Evolutionary conservation across 495 filamentous ascomycete genomes (phyloP), one percentile per base, ranked within the genome.

Genomic region (Trichoderma reesei): DNA sequence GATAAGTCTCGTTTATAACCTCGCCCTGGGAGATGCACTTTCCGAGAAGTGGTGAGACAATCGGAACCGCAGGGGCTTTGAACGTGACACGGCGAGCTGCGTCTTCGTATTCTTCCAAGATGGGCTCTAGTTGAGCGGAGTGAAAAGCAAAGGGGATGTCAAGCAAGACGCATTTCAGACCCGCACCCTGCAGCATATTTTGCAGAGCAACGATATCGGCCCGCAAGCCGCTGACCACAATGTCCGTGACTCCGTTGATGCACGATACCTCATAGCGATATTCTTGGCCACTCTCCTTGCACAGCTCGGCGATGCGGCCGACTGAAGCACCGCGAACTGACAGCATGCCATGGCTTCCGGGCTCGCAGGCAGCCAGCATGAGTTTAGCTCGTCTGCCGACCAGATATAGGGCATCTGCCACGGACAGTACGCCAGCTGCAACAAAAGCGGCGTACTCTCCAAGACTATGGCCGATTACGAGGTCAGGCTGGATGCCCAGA

Each of bases 401-500:
- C 7, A 96, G 80, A 68, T 87, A 90, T 68, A 96, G 85, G 38
- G 88, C 86, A 69, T 96, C 91, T 65, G 83, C 85, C 34, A 84
- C 87, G 8, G 87, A 89, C 10, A 96, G 74, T 13, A 96, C 86
- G 62, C 90, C 92, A 26, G 91, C 86, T 39, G 87, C 85, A 69
- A 92, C 82, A 3, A 96, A 77, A 11, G 92, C 92, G 59, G 92
- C 90, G 75, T 93, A 96, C 72, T 96, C 92, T 64, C 92, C 92
- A 14, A 84, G 68, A 72, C 90, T 95, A 77, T 97, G 92, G 31
- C 92, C 92, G 42, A 96, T 78, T 3, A 96, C 90, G 46, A 86
- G 87, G 61, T 82, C 78, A 26, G 92, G 92, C 26, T 74, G 83
- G 63, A 95, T 80, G 39, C 90, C 92, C 82, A 90, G 87, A 8